Evolutionary conservation across 2,329 filamentous ascomycete species (phyloP).

Genomic region (Gaeumannomyces sp.): DNA sequence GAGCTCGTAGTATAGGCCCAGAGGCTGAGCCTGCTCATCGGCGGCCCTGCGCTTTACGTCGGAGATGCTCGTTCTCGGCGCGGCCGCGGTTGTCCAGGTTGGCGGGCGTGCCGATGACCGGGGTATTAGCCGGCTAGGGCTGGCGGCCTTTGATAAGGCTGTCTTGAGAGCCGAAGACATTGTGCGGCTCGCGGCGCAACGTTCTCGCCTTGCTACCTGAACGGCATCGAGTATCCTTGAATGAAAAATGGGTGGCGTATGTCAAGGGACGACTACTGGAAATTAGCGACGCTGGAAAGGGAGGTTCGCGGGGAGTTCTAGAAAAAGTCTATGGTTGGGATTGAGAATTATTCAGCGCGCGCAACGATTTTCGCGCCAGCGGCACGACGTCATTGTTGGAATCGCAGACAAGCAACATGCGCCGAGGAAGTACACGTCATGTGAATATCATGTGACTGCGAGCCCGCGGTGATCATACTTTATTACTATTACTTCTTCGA

Average conservation of each 20-base stretch:
- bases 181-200: constrained; percentile 14
- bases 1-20: constrained; percentile 54
- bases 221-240: constrained; percentile 10
- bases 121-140: constrained; percentile 19
- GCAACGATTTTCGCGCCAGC: too few species aligned
- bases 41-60: not conserved
- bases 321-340: not conserved
- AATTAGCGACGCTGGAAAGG: too few species aligned
- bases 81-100: not conserved
- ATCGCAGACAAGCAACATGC: not conserved
- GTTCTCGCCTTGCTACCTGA: not conserved
- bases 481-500: too few species aligned
- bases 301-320: not conserved
- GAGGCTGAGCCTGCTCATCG: constrained; percentile 39
- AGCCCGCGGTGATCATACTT: not conserved
- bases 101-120: constrained; percentile 11
- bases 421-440: not conserved
- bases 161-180: constrained; percentile 13
- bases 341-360: too few species aligned
- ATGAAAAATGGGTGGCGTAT: not conserved
- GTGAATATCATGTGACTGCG: not conserved
- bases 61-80: not conserved
- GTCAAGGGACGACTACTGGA: not conserved
- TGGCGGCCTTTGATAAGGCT: constrained; percentile 20
- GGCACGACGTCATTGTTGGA: not conserved